Evolutionary conservation across 164 flowering plant genomes (phyloP).

Genomic region (Stephania cephalantha): DNA sequence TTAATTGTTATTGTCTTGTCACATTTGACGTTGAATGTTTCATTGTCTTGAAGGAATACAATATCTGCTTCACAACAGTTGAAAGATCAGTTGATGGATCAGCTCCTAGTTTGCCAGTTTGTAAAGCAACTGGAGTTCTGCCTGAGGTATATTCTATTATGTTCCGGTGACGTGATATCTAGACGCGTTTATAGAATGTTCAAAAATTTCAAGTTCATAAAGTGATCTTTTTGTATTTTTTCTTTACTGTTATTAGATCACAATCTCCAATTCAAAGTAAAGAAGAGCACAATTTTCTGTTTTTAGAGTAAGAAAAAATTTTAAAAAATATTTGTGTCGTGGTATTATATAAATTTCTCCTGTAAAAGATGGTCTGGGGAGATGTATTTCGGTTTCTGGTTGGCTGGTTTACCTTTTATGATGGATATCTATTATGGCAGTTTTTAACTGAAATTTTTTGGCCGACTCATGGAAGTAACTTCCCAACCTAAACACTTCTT

Average conservation of each 20-base stretch:
- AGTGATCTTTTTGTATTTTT: not conserved
- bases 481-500: constrained; percentile 6
- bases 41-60: constrained; percentile 65
- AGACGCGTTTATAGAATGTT: not conserved
- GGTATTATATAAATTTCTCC: not conserved
- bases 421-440: not conserved
- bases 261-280: not conserved
- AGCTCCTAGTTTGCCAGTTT: constrained; percentile 61
- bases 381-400: not conserved
- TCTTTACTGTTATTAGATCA: not conserved
- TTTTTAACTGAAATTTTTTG: not conserved
- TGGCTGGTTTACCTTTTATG: not conserved
- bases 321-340: not conserved
- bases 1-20: not conserved
- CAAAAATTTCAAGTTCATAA: not conserved
- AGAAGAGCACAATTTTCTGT: not conserved
- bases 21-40: not conserved
- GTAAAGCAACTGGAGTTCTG: constrained; percentile 60
- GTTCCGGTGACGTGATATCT: not conserved
- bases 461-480: not conserved
- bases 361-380: not conserved
- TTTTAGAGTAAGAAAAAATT: not conserved
- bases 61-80: constrained; percentile 97
- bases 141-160: constrained; percentile 64
- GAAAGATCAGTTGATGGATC: constrained; percentile 71